These are phyloP conservation scores for Xylaria sp. DNA, from an alignment of 2,329 filamentous ascomycete genomes.

Conservation along the genomic window DNA sequence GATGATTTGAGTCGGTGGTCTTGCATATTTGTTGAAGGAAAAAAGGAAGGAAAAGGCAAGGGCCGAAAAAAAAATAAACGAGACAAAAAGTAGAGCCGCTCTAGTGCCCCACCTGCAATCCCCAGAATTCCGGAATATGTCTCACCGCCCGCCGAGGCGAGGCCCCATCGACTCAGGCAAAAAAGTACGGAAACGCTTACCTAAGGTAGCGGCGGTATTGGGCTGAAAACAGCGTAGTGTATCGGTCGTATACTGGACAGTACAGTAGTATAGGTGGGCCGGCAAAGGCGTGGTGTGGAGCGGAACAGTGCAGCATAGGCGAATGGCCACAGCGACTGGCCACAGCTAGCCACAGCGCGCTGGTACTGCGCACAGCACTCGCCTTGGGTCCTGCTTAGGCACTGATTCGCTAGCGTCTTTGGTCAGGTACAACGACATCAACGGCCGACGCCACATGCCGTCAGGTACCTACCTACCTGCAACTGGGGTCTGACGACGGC, in stretches of 20 bases:
- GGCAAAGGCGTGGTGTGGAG: neutral
- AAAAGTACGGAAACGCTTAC: neutral
- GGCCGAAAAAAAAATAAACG: constrained; percentile 27
- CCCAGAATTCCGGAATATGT: constrained; percentile 28
- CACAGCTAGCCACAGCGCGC: neutral
- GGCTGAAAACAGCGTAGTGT: neutral
- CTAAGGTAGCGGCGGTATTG: neutral
- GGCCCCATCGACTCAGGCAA: neutral
- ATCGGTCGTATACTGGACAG: too few species aligned
- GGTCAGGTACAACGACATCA: neutral
- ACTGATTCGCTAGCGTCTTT: neutral
- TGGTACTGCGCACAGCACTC: neutral
- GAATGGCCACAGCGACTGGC: neutral
- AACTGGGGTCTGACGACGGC: constrained; percentile 22
- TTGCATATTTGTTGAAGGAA: constrained; percentile 40
- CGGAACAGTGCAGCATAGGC: neutral
- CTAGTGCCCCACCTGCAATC: constrained; percentile 11
- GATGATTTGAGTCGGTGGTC: constrained; percentile 54
- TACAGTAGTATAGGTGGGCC: too few species aligned
- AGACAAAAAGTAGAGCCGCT: neutral
- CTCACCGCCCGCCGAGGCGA: constrained; percentile 25
- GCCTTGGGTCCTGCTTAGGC: neutral
- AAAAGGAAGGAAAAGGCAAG: constrained; percentile 35
- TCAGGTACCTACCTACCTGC: constrained; percentile 21
- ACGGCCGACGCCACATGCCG: neutral